Percentiles rank a stretch among this genome's conserved stretches.
Conservation (phyloP, 768 basidiomycete genomes). For the Xanthoconium stramineum region DNA sequence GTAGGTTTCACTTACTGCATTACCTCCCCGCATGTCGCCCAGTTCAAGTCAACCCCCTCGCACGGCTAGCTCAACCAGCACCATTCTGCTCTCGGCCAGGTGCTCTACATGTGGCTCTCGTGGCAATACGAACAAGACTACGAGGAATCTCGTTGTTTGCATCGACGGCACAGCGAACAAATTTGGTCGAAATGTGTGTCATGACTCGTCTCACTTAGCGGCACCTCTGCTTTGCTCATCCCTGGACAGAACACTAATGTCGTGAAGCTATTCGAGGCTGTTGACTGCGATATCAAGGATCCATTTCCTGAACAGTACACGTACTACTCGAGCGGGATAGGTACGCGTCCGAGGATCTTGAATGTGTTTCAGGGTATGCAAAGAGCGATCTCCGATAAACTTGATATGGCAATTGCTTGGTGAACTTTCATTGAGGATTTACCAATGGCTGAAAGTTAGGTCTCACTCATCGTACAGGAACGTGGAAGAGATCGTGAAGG, state of each 20-base stretch:
- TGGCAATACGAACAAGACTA: neutral
- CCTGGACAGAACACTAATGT: constrained; percentile 5
- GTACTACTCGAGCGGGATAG: constrained; percentile 7
- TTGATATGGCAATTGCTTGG: constrained; percentile 9
- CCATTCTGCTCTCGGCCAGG: neutral
- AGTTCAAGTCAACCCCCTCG: neutral
- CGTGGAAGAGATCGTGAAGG: constrained; percentile 5
- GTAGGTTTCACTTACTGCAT: neutral
- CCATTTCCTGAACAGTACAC: constrained; percentile 5
- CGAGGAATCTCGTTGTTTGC: constrained; percentile 6
- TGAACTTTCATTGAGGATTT: neutral
- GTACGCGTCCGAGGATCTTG: constrained; percentile 3
- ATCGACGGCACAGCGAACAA: constrained; percentile 9
- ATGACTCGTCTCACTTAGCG: neutral
- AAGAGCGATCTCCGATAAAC: constrained; percentile 3
- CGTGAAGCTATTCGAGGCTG: constrained; percentile 7
- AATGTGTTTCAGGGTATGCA: constrained; percentile 1
- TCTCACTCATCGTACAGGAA: neutral
- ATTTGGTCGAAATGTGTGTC: constrained; percentile 4
- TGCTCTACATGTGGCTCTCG: neutral
- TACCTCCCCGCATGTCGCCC: neutral
- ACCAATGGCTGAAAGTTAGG: neutral
- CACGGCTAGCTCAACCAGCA: neutral
- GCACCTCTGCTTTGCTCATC: neutral
- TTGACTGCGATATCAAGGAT: constrained; percentile 2